These are phyloP conservation scores for Colletotrichum lindemuthianum DNA, from an alignment of 2,329 filamentous ascomycete genomes.

Conservation along the genomic window DNA sequence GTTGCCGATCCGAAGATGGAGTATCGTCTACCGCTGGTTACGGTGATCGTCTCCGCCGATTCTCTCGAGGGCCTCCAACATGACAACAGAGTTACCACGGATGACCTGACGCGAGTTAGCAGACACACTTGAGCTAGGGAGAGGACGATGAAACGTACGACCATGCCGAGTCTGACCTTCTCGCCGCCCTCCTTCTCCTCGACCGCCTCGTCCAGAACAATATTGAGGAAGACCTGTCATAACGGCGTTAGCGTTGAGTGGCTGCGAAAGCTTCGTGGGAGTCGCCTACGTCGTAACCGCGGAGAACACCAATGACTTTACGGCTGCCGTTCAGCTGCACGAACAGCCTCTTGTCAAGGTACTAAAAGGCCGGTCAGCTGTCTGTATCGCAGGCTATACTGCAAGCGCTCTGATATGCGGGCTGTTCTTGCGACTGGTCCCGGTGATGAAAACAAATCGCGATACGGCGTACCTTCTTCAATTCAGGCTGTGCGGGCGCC, in stretches of 20 bases:
- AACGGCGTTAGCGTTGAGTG: constrained; percentile 37
- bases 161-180: constrained; percentile 91
- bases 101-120: constrained; percentile 74
- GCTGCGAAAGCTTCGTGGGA: not conserved
- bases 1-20: not conserved
- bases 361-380: constrained; percentile 63
- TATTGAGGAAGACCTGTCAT: constrained; percentile 91
- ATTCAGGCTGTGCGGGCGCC: constrained; percentile 98
- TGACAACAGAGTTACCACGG: constrained; percentile 96
- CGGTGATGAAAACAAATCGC: constrained; percentile 36
- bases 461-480: constrained; percentile 82
- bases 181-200: constrained; percentile 94
- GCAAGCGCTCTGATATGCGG: no score
- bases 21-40: constrained; percentile 40
- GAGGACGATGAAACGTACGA: constrained; percentile 67
- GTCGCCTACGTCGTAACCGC: constrained; percentile 90
- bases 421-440: no score
- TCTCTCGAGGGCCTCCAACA: constrained; percentile 86
- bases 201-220: constrained; percentile 95
- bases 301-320: constrained; percentile 93
- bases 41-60: constrained; percentile 69
- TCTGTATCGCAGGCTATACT: not conserved
- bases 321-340: constrained; percentile 97
- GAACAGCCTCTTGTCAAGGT: constrained; percentile 98
- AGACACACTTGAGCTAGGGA: not conserved